These are phyloP conservation scores for Micractinium conductrix DNA, from an alignment of 139 green algal species.

Conservation along the genomic window DNA sequence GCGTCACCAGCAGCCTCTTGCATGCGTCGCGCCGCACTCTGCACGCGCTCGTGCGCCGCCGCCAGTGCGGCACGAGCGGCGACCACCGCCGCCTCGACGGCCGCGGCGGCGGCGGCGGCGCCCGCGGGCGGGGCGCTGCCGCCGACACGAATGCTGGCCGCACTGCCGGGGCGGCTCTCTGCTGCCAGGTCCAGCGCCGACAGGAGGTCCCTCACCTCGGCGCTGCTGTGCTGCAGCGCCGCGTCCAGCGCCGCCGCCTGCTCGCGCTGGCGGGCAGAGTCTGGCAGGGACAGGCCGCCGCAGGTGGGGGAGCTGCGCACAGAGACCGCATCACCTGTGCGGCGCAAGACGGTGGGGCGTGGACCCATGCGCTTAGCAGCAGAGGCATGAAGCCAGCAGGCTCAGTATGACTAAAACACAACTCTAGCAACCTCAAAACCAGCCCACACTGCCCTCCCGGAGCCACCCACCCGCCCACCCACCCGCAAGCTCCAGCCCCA, in stretches of 20 bases:
- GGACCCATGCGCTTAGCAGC: too few relatives aligned
- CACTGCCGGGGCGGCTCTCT: not conserved
- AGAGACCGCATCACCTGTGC: too few relatives aligned
- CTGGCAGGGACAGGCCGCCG: not conserved
- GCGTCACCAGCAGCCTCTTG: not conserved
- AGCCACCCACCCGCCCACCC: too few relatives aligned
- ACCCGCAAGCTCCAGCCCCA: too few relatives aligned
- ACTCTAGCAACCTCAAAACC: too few relatives aligned
- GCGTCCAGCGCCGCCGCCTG: not conserved
- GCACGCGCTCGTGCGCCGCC: not conserved
- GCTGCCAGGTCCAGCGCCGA: not conserved
- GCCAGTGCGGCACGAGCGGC: not conserved
- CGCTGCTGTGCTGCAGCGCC: conserved; percentile 22
- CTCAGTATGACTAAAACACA: too few relatives aligned
- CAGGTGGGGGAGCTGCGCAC: not conserved
- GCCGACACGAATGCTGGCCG: too few relatives aligned
- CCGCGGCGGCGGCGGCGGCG: not conserved
- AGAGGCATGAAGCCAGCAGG: too few relatives aligned
- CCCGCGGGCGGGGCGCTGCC: not conserved
- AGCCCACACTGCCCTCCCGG: too few relatives aligned
- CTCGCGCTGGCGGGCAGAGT: conserved; percentile 15
- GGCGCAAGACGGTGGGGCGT: too few relatives aligned
- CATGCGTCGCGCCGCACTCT: not conserved
- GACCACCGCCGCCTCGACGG: not conserved
- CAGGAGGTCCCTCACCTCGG: conserved; percentile 25